Conservation (phyloP, 345 rosid genomes). For the Pistacia integerrima region DNA sequence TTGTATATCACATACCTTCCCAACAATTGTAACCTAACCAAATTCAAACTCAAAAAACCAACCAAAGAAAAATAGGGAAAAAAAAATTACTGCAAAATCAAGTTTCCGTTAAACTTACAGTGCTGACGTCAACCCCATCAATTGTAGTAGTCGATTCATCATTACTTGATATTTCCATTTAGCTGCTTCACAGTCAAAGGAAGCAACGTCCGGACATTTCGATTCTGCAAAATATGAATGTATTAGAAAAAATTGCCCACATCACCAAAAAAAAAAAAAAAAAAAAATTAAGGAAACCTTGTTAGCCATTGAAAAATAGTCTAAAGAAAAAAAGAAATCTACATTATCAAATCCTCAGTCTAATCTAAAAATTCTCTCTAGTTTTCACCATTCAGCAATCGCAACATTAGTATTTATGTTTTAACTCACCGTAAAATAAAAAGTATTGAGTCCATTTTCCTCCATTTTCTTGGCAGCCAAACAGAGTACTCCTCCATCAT, state of each 20-base stretch:
- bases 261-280: not conserved
- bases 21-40: conserved; percentile 63
- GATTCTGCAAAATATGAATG: conserved; percentile 41
- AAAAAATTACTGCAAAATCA: not conserved
- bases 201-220: conserved; percentile 55
- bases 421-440: too few species aligned
- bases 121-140: conserved; percentile 64
- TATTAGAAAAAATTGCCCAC: not conserved
- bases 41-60: conserved; percentile 6
- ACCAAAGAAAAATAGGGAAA: not conserved
- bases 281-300: too few species aligned
- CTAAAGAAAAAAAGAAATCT: not conserved
- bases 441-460: not conserved
- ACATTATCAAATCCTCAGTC: not conserved
- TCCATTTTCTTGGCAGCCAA: conserved; percentile 9
- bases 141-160: conserved; percentile 54
- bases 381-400: not conserved
- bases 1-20: conserved; percentile 56
- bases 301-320: not conserved
- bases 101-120: conserved; percentile 36
- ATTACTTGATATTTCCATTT: conserved; percentile 40
- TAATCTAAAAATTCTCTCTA: not conserved
- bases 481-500: not conserved
- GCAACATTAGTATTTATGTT: too few species aligned
- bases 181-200: conserved; percentile 76